A percentile compares a stretch with the other conserved stretches of the same genome.
Evolutionary conservation across 495 filamentous ascomycete species (phyloP).

Genomic region (Penicillium antarcticum): DNA sequence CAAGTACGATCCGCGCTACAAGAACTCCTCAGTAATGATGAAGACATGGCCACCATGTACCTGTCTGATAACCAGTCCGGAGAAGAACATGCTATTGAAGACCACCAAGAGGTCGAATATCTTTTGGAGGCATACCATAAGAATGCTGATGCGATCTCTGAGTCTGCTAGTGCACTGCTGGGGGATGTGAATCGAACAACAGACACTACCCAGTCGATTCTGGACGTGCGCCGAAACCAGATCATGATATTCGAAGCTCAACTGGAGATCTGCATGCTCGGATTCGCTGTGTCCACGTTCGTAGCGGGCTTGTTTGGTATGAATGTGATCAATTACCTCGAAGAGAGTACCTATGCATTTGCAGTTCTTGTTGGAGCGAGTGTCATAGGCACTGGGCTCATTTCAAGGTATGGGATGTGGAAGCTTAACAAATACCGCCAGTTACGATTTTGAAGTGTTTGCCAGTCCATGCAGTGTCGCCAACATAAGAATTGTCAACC

Average conservation of each 20-base stretch:
- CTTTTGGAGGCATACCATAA: constrained; percentile 34
- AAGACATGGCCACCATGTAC: constrained; percentile 44
- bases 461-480: neutral
- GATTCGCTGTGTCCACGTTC: constrained; percentile 26
- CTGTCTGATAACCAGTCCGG: constrained; percentile 34
- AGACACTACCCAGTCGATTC: constrained; percentile 21
- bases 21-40: constrained; percentile 28
- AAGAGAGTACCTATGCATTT: constrained; percentile 28
- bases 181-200: constrained; percentile 23
- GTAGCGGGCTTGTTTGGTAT: constrained; percentile 33
- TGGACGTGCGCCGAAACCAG: constrained; percentile 34
- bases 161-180: constrained; percentile 21
- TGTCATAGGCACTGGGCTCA: constrained; percentile 9
- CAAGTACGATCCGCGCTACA: constrained; percentile 25
- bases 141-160: constrained; percentile 24
- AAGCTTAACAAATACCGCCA: constrained; percentile 18
- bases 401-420: constrained; percentile 23
- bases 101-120: constrained; percentile 37
- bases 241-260: constrained; percentile 34
- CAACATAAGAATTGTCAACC: no score
- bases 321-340: constrained; percentile 33
- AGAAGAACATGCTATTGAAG: constrained; percentile 19
- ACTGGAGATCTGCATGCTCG: constrained; percentile 32
- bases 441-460: constrained; percentile 16
- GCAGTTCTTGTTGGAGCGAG: constrained; percentile 12